A percentile compares a stretch with the other conserved stretches of the same genome.
These are phyloP conservation scores for Tetrahymena elliotti DNA, from an alignment of 73 alveolate genomes.

Conservation along the genomic window DNA sequence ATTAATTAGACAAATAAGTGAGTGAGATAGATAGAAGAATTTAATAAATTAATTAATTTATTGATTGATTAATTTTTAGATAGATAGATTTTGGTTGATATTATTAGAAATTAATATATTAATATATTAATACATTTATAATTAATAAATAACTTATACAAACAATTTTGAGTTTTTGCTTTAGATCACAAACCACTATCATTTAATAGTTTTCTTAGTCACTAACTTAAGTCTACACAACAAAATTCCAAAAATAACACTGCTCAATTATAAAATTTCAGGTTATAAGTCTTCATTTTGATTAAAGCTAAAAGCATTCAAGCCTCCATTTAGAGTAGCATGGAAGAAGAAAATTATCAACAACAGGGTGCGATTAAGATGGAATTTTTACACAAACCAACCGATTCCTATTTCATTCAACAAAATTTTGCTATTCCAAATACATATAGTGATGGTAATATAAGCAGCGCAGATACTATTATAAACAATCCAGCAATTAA, in stretches of 20 bases:
- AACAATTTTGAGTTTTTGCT: neutral
- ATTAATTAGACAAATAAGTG: neutral
- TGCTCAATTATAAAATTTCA: neutral
- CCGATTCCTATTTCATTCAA: neutral
- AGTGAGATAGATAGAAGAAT: neutral
- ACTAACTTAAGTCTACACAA: neutral
- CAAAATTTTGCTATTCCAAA: neutral
- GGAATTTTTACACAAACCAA: neutral
- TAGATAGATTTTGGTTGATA: neutral
- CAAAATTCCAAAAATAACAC: neutral
- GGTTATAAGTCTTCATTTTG: too few species aligned
- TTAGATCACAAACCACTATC: neutral
- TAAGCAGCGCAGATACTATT: neutral
- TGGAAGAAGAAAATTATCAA: neutral
- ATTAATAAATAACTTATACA: neutral
- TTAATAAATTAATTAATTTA: neutral
- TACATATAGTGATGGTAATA: neutral
- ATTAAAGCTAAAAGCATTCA: neutral
- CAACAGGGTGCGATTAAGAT: neutral
- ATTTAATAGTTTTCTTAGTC: neutral
- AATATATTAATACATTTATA: neutral
- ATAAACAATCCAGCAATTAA: neutral
- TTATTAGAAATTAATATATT: neutral
- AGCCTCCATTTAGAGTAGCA: neutral
- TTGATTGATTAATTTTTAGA: neutral